Percentiles rank a stretch among this genome's conserved stretches.
Evolutionary conservation across 306 rosid species (phyloP).

Genomic region (Psophocarpus tetragonolobus): DNA sequence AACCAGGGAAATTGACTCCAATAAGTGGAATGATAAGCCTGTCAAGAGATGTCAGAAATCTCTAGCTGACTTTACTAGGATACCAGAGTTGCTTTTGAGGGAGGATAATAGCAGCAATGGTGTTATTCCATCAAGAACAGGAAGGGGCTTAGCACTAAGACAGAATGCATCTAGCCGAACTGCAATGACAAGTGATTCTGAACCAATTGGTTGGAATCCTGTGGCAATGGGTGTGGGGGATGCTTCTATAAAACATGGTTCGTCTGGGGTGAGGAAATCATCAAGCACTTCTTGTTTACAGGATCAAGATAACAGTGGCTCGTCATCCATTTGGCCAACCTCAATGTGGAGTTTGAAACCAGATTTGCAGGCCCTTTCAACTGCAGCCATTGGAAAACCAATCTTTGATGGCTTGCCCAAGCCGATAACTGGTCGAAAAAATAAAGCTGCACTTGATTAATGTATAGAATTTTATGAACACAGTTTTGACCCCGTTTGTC

Average conservation of each 20-base stretch:
- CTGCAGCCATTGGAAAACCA: constrained; percentile 63
- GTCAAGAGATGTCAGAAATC: constrained; percentile 71
- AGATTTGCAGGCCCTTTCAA: constrained; percentile 67
- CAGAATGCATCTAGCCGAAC: constrained; percentile 53
- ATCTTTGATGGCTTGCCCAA: constrained; percentile 86
- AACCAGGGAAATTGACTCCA: constrained; percentile 44
- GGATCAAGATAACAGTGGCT: constrained; percentile 55
- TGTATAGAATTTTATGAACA: constrained; percentile 22
- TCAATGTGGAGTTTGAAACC: constrained; percentile 76
- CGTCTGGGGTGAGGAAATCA: constrained; percentile 72
- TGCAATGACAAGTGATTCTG: constrained; percentile 45
- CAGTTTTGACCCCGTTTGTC: constrained; percentile 44
- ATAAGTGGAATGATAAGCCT: constrained; percentile 52
- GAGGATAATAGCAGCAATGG: constrained; percentile 50
- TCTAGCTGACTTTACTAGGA: constrained; percentile 54
- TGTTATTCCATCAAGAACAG: constrained; percentile 61
- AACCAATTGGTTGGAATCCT: constrained; percentile 46
- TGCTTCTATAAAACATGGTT: constrained; percentile 43
- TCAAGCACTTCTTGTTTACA: constrained; percentile 83
- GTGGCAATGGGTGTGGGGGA: constrained; percentile 49
- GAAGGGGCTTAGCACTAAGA: constrained; percentile 76
- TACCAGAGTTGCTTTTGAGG: constrained; percentile 68
- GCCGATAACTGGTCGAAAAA: constrained; percentile 62
- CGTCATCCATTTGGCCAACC: constrained; percentile 67
- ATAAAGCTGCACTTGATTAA: constrained; percentile 88